These are phyloP conservation scores for Botrytis pseudocinerea DNA, from an alignment of 2,329 filamentous ascomycete genomes.

Conservation along the genomic window DNA sequence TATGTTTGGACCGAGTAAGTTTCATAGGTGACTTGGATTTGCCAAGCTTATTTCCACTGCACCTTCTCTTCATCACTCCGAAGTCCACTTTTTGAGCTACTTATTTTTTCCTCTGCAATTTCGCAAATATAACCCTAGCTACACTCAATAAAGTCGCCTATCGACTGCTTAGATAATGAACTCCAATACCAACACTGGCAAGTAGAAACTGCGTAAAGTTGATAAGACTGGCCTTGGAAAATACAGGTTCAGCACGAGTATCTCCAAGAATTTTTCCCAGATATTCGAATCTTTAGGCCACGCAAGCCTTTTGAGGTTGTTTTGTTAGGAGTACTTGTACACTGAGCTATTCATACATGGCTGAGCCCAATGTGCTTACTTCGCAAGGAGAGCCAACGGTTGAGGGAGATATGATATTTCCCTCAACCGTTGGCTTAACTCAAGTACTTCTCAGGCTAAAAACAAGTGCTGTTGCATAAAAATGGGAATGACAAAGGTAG, in stretches of 20 bases:
- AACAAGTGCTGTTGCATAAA: neutral
- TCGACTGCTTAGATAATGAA: too few species aligned
- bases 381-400: neutral
- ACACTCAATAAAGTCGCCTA: neutral
- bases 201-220: neutral
- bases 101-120: neutral
- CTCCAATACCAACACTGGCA: too few species aligned
- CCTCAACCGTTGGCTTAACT: neutral
- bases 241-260: neutral
- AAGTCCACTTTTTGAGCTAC: neutral
- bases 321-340: neutral
- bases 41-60: neutral
- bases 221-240: neutral
- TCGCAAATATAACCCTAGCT: neutral
- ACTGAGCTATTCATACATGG: neutral
- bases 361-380: rapidly evolving
- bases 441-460: neutral
- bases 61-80: neutral
- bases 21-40: neutral
- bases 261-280: neutral
- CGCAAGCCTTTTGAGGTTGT: too few species aligned
- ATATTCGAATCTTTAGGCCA: neutral
- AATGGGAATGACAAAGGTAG: neutral
- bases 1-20: neutral
- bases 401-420: neutral